Evolutionary conservation across 2,329 filamentous ascomycete species (phyloP), one percentile per base, ranked within the genome.

Genomic region (Aspergillus puulaauensis): DNA sequence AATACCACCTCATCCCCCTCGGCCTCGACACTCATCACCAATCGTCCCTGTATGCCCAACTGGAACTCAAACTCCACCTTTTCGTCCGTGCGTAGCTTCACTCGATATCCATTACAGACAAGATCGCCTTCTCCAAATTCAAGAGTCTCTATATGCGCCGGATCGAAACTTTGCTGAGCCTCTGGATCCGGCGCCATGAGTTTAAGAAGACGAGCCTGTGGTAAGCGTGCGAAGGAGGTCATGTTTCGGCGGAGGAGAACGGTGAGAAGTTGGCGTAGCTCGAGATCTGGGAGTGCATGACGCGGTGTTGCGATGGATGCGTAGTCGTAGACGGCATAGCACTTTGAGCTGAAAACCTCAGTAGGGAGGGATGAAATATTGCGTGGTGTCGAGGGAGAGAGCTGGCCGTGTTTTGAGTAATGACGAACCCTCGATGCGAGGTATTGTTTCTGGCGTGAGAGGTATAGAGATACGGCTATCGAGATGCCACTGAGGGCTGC

Each of bases 171-270:
- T 12, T 50, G 54, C 19, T 63, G 58, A 4, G 63, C 58, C 12
- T 57, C 35, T 3, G 54, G 46, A 21, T 37, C 41, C 11, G 64
- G 41, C 23, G 62, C 64, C 5, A 61, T 54, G n/a, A 71, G 37
- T 6, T 64, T 59, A 2, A 73, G 48, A 11, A 70, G 58, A 37
- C 65, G 66, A 1, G 70, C 70, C 44, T 74, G 70, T 8, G 73
- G 73, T 37, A 73, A 67, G 14, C 60, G 65, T n/a, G 69, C 56
- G 41, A 75, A 75, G 1, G 58, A 60, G 3, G 49, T 60, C 69
- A 75, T 73, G 39, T 73, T 75, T 40, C 69, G 69, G 5, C 71
- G 70, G 12, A 73, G 52, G 7, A 74, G 66, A 2, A 61, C 55
- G 15, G 61, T 68, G 45, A 74, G 66, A 5, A 73, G 58, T 1